Evolutionary conservation across 1,139 yeast species (phyloP).

Genomic region (Suhomyces taliae): DNA sequence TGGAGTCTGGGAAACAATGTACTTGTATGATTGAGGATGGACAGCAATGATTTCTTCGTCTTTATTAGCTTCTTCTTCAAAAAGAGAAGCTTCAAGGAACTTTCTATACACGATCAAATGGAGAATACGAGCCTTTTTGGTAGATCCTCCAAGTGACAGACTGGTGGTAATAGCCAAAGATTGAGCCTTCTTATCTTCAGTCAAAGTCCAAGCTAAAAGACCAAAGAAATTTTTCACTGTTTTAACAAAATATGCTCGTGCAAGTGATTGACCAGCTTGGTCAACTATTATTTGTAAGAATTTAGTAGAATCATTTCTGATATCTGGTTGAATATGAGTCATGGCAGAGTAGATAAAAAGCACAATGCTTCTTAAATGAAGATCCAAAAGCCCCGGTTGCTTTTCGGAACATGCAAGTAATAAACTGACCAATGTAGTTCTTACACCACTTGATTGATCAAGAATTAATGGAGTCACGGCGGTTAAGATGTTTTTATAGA

Average conservation of each 20-base stretch:
- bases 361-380: conserved; percentile 66
- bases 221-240: conserved; percentile 57
- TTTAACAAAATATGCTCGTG: conserved; percentile 58
- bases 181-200: conserved; percentile 41
- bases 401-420: conserved; percentile 49
- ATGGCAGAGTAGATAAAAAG: conserved; percentile 87
- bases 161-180: conserved; percentile 50
- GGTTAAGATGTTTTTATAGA: conserved; percentile 58
- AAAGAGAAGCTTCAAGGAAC: conserved; percentile 44
- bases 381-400: conserved; percentile 58
- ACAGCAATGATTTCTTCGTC: conserved; percentile 16
- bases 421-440: conserved; percentile 58
- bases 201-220: conserved; percentile 61
- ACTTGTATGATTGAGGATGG: conserved; percentile 51
- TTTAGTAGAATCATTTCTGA: conserved; percentile 68
- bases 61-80: conserved; percentile 12
- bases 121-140: conserved; percentile 39
- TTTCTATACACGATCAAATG: conserved; percentile 47
- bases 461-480: conserved; percentile 58
- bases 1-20: conserved; percentile 55
- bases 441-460: conserved; percentile 64
- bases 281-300: conserved; percentile 58
- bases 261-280: conserved; percentile 47
- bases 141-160: conserved; percentile 38
- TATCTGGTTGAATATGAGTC: conserved; percentile 83